Percentiles rank a stretch among this genome's conserved stretches.
These are phyloP conservation scores for Backusella luteola DNA, from an alignment of 192 early-diverging fungal genomes.

Conservation along the genomic window DNA sequence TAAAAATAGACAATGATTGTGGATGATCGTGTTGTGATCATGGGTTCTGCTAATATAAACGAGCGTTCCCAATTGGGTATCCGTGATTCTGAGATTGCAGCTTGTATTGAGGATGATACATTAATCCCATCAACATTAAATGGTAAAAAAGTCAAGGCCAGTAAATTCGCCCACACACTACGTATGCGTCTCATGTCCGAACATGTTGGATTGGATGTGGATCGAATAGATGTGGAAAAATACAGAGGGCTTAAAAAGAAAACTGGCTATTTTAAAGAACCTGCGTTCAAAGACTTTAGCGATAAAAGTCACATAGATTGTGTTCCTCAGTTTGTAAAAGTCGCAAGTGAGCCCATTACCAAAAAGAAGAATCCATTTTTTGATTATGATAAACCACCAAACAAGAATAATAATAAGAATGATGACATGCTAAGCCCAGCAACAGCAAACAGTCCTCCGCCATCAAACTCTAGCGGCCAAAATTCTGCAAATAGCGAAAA, in stretches of 20 bases:
- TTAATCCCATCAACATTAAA: constrained; percentile 66
- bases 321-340: not conserved
- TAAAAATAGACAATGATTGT: constrained; percentile 64
- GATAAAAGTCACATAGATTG: not conserved
- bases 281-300: not conserved
- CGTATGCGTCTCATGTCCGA: constrained; percentile 75
- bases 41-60: constrained; percentile 89
- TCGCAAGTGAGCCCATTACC: not conserved
- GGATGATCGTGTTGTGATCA: constrained; percentile 77
- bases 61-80: constrained; percentile 81
- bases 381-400: not conserved
- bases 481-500: not conserved
- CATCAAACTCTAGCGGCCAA: not conserved
- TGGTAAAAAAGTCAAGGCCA: constrained; percentile 64
- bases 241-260: not conserved
- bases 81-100: constrained; percentile 82
- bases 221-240: constrained; percentile 9
- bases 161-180: constrained; percentile 68
- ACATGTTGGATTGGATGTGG: constrained; percentile 63
- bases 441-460: not conserved
- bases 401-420: not conserved
- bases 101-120: constrained; percentile 63
- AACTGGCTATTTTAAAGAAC: not conserved
- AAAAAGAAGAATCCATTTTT: not conserved
- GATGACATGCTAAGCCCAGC: not conserved